Percentiles rank a stretch among this genome's conserved stretches.
Evolutionary conservation across 495 filamentous ascomycete species (phyloP).

Genomic region (Cryomyces minteri): DNA sequence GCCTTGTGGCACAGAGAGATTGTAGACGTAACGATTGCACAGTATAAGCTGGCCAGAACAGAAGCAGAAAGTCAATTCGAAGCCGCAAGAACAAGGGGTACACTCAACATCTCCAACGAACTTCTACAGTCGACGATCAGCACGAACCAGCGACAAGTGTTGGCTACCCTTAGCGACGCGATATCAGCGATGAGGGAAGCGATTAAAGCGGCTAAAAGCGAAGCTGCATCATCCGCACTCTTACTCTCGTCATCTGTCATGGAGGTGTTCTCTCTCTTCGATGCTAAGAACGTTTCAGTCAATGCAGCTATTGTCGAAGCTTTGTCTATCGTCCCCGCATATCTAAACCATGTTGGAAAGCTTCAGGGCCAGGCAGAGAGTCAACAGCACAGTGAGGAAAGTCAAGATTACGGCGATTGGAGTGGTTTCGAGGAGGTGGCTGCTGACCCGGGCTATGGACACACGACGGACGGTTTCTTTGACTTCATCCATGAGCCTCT

Average conservation of each 20-base stretch:
- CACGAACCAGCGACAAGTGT: conserved; percentile 43
- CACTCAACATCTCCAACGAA: conserved; percentile 26
- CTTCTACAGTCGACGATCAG: conserved; percentile 35
- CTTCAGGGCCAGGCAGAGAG: not conserved
- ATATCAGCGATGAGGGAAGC: conserved; percentile 32
- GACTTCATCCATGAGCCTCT: conserved; percentile 31
- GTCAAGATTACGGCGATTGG: conserved; percentile 60
- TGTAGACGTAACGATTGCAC: conserved; percentile 32
- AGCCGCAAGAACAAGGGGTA: conserved; percentile 15
- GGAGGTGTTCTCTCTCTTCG: conserved; percentile 23
- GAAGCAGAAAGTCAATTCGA: conserved; percentile 41
- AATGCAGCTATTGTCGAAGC: conserved; percentile 22
- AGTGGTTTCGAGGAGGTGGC: conserved; percentile 25
- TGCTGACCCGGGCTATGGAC: conserved; percentile 6
- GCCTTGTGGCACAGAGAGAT: conserved; percentile 49
- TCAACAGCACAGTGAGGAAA: conserved; percentile 34
- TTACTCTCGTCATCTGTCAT: conserved; percentile 16
- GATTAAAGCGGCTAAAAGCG: conserved; percentile 21
- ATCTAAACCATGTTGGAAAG: conserved; percentile 5
- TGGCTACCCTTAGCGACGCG: conserved; percentile 34
- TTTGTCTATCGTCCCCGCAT: conserved; percentile 22
- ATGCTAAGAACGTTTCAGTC: conserved; percentile 19
- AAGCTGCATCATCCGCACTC: conserved; percentile 20
- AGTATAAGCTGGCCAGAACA: conserved; percentile 38
- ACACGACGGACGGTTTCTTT: conserved; percentile 19